Conservation (phyloP, 2,329 filamentous ascomycete species). For the Exophiala spinifera region DNA sequence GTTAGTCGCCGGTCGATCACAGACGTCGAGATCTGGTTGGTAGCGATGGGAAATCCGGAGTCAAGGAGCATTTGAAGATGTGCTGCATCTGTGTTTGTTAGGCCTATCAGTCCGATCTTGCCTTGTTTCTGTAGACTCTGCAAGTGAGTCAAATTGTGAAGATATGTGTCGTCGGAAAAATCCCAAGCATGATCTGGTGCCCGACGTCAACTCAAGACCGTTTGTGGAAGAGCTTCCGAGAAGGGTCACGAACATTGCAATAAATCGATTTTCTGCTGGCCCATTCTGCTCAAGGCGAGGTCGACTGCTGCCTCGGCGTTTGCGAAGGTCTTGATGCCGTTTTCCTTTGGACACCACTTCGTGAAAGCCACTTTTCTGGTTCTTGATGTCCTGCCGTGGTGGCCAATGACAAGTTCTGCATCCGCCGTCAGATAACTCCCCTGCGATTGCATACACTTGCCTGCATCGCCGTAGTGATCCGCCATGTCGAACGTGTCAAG, state of each 20-base stretch:
- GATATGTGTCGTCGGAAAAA: slow-evolving; percentile 2
- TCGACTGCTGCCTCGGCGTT: neutral
- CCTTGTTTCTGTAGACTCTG: neutral
- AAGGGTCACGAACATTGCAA: neutral
- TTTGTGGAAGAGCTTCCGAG: too few species aligned
- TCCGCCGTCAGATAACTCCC: too few species aligned
- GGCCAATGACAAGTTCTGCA: neutral
- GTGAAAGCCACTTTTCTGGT: neutral
- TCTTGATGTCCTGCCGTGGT: neutral
- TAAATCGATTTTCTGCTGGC: neutral
- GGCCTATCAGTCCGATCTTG: slow-evolving; percentile 1
- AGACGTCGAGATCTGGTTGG: neutral
- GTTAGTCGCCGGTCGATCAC: neutral
- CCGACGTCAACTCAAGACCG: too few species aligned
- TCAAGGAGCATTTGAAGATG: neutral
- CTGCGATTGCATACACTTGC: neutral
- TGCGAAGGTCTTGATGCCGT: neutral
- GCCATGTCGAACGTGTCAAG: slow-evolving; percentile 1
- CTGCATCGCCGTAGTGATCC: slow-evolving; percentile 2
- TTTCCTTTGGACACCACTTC: neutral
- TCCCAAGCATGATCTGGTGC: neutral
- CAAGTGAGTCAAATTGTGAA: neutral
- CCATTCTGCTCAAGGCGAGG: neutral
- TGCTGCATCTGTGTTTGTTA: neutral
- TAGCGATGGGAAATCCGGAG: neutral